Evolutionary conservation across 2,329 filamentous ascomycete species (phyloP).

Genomic region (Colletotrichum lini): DNA sequence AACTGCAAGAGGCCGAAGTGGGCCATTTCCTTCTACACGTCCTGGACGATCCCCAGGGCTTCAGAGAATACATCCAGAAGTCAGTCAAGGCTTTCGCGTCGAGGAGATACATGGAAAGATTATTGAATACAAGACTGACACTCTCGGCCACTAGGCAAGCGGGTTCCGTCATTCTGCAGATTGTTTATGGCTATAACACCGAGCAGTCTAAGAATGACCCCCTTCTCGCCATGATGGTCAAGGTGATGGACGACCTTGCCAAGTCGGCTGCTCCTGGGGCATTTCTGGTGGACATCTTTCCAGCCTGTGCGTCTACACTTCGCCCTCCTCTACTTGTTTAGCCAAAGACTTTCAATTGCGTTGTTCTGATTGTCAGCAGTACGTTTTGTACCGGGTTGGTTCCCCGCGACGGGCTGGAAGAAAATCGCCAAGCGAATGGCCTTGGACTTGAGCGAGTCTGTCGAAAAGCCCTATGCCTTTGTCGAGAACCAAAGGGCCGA

Average conservation of each 20-base stretch:
- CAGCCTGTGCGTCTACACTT: constrained; percentile 4
- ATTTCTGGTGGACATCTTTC: constrained; percentile 39
- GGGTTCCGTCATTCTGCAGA: constrained; percentile 12
- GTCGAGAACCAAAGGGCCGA: constrained; percentile 45
- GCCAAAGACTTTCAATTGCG: too few relatives aligned
- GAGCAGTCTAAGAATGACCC: constrained; percentile 18
- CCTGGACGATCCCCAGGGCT: neutral
- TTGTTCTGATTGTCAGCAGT: constrained; percentile 44
- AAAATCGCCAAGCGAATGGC: constrained; percentile 24
- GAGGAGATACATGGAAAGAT: too few relatives aligned
- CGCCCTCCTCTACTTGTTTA: too few relatives aligned
- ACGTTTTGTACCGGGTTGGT: constrained; percentile 39
- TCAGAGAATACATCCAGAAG: neutral
- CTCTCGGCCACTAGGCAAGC: neutral
- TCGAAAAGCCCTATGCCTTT: constrained; percentile 37
- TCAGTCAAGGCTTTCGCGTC: neutral
- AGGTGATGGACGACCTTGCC: constrained; percentile 9
- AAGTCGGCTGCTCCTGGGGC: neutral
- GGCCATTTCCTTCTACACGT: neutral
- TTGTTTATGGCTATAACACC: constrained; percentile 19
- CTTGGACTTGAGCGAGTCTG: constrained; percentile 5
- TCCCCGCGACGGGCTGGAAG: constrained; percentile 42
- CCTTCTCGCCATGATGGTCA: neutral
- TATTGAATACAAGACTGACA: neutral
- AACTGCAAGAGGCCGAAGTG: neutral